Conservation (phyloP, 768 basidiomycete genomes). For the Agaricus subrufescens region DNA sequence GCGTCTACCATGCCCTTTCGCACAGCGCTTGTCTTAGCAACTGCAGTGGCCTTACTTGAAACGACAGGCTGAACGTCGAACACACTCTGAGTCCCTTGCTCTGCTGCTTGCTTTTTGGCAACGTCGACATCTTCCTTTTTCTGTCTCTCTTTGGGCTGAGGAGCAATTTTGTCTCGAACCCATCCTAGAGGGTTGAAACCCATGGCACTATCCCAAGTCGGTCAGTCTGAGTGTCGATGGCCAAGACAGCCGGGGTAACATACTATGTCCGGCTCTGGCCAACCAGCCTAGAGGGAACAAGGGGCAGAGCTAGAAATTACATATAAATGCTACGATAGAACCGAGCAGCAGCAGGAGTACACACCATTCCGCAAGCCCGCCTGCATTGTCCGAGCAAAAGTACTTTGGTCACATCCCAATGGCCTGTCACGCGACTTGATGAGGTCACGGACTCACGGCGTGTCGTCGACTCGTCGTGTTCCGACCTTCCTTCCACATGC, state of each 20-base stretch:
- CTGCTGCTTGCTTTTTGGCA: slow-evolving; percentile 38
- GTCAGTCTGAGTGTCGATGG: neutral
- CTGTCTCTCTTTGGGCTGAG: slow-evolving; percentile 39
- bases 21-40: slow-evolving; percentile 1
- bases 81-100: slow-evolving; percentile 42
- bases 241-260: slow-evolving; percentile 3
- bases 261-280: slow-evolving; percentile 9
- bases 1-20: slow-evolving; percentile 10
- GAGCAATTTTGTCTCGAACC: slow-evolving; percentile 56
- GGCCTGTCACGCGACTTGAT: slow-evolving; percentile 2
- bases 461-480: too few species aligned
- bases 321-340: neutral
- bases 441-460: neutral
- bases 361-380: slow-evolving; percentile 21
- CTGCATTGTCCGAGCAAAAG: slow-evolving; percentile 23
- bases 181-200: slow-evolving; percentile 57
- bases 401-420: neutral
- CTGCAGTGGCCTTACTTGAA: slow-evolving; percentile 16
- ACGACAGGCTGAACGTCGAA: slow-evolving; percentile 37
- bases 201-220: slow-evolving; percentile 28
- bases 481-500: slow-evolving; percentile 13
- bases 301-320: slow-evolving; percentile 15
- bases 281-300: slow-evolving; percentile 1
- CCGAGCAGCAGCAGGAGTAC: neutral
- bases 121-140: slow-evolving; percentile 41